Percentiles rank a stretch among this genome's conserved stretches.
These are phyloP conservation scores for Talinum fruticosum DNA, from an alignment of 148 eudicot genomes.

Conservation along the genomic window DNA sequence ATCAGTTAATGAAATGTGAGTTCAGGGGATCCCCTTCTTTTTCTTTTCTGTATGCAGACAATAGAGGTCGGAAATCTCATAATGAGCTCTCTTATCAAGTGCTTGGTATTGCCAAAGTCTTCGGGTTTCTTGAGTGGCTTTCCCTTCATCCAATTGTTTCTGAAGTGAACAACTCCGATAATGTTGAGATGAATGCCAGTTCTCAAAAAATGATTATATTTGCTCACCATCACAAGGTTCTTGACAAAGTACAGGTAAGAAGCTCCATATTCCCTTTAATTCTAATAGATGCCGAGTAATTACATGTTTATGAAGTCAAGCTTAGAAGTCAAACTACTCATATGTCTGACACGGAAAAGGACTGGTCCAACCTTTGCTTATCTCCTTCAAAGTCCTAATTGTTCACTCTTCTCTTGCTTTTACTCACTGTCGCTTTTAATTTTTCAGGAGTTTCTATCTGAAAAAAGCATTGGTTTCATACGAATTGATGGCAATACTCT, in stretches of 20 bases:
- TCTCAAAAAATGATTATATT: slow-evolving; percentile 94
- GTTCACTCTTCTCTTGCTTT: slow-evolving; percentile 7
- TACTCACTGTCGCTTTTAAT: slow-evolving; percentile 4
- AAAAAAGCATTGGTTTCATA: slow-evolving; percentile 67
- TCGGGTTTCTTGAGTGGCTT: slow-evolving; percentile 88
- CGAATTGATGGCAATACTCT: slow-evolving; percentile 72
- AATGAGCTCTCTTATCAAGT: slow-evolving; percentile 61
- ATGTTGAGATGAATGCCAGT: slow-evolving; percentile 38
- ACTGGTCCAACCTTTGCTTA: neutral
- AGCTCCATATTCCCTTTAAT: slow-evolving; percentile 12
- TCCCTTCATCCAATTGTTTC: slow-evolving; percentile 75
- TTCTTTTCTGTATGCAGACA: slow-evolving; percentile 38
- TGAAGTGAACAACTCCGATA: slow-evolving; percentile 42
- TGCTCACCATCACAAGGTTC: slow-evolving; percentile 92
- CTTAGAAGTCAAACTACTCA: neutral
- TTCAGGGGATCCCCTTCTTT: neutral
- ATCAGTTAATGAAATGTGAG: slow-evolving; percentile 7
- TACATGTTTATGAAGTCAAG: neutral
- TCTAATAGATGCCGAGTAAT: neutral
- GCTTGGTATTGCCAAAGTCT: slow-evolving; percentile 81
- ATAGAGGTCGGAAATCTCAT: slow-evolving; percentile 29
- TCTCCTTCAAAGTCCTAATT: slow-evolving; percentile 10
- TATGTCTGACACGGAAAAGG: neutral
- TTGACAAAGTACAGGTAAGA: slow-evolving; percentile 83
- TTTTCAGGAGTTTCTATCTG: slow-evolving; percentile 68